Conservation (phyloP, 2,329 filamentous ascomycete genomes). For the Talaromyces sp. region DNA sequence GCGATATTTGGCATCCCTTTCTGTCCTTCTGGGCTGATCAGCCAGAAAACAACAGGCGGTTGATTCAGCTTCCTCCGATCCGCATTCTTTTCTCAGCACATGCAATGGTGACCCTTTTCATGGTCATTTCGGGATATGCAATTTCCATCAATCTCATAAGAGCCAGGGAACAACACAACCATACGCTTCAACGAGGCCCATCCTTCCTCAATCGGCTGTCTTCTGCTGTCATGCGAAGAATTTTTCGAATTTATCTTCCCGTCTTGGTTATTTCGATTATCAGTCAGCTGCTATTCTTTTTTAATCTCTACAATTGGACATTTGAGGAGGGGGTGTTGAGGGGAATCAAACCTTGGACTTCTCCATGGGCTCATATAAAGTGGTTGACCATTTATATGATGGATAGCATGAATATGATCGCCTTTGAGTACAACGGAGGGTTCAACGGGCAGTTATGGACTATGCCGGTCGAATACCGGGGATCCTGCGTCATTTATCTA, state of each 20-base stretch:
- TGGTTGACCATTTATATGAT: slow-evolving; percentile 26
- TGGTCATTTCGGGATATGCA: slow-evolving; percentile 60
- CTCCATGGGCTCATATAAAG: slow-evolving; percentile 24
- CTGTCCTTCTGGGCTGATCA: slow-evolving; percentile 27
- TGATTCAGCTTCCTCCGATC: slow-evolving; percentile 41
- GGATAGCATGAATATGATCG: slow-evolving; percentile 26
- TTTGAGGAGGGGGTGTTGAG: slow-evolving; percentile 24
- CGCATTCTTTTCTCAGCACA: slow-evolving; percentile 40
- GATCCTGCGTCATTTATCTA: slow-evolving; percentile 26
- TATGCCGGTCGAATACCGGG: slow-evolving; percentile 27
- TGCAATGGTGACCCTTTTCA: slow-evolving; percentile 54
- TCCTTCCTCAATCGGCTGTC: slow-evolving; percentile 22
- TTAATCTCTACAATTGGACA: slow-evolving; percentile 24
- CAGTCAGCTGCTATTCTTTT: slow-evolving; percentile 25
- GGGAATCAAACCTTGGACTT: slow-evolving; percentile 24
- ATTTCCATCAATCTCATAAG: slow-evolving; percentile 52
- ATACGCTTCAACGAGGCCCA: slow-evolving; percentile 13
- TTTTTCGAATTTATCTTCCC: slow-evolving; percentile 27
- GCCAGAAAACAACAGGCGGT: slow-evolving; percentile 22
- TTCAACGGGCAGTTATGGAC: slow-evolving; percentile 29
- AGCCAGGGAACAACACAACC: slow-evolving; percentile 1
- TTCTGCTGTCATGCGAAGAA: slow-evolving; percentile 24
- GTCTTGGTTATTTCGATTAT: slow-evolving; percentile 23
- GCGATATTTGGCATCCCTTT: slow-evolving; percentile 25
- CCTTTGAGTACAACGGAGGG: slow-evolving; percentile 24